phyloP scores from a whole-genome alignment of 2,329 filamentous ascomycete genomes.

The Aspergillus sp. region DNA sequence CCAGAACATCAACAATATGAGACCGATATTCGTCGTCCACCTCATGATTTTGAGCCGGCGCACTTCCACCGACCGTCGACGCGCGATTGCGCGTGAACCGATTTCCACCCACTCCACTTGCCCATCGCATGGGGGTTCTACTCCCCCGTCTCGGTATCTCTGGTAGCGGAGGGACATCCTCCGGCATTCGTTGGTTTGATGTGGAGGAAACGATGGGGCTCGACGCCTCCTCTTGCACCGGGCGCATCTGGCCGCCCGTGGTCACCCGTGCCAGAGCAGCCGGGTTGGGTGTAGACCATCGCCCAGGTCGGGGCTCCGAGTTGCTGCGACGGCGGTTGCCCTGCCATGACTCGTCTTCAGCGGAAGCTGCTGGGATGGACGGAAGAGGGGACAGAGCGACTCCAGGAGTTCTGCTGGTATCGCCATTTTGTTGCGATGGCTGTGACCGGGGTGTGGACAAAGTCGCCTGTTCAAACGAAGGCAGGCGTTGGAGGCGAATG shows the following conservation, averaged over 20 bases:
- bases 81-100: slow-evolving; percentile 37
- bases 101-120: slow-evolving; percentile 34
- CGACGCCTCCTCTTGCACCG: slow-evolving; percentile 37
- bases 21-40: slow-evolving; percentile 56
- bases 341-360: slow-evolving; percentile 32
- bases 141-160: slow-evolving; percentile 19
- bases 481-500: slow-evolving; percentile 31
- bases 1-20: slow-evolving; percentile 66
- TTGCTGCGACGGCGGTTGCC: slow-evolving; percentile 42
- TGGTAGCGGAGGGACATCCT: slow-evolving; percentile 19
- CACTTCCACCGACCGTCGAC: slow-evolving; percentile 29
- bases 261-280: slow-evolving; percentile 23
- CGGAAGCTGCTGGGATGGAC: slow-evolving; percentile 5
- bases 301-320: slow-evolving; percentile 42
- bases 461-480: slow-evolving; percentile 15
- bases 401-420: slow-evolving; percentile 10
- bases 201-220: slow-evolving; percentile 14
- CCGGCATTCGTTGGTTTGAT: slow-evolving; percentile 13
- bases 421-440: slow-evolving; percentile 4
- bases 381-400: background rate
- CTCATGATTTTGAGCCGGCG: slow-evolving; percentile 17
- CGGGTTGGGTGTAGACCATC: slow-evolving; percentile 32
- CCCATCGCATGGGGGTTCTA: slow-evolving; percentile 33
- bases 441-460: background rate
- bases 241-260: slow-evolving; percentile 30